A percentile compares a stretch with the other conserved stretches of the same genome.
These are phyloP conservation scores for Pseudopediastrum boryanum DNA, from an alignment of 139 green algal genomes.

Conservation along the genomic window DNA sequence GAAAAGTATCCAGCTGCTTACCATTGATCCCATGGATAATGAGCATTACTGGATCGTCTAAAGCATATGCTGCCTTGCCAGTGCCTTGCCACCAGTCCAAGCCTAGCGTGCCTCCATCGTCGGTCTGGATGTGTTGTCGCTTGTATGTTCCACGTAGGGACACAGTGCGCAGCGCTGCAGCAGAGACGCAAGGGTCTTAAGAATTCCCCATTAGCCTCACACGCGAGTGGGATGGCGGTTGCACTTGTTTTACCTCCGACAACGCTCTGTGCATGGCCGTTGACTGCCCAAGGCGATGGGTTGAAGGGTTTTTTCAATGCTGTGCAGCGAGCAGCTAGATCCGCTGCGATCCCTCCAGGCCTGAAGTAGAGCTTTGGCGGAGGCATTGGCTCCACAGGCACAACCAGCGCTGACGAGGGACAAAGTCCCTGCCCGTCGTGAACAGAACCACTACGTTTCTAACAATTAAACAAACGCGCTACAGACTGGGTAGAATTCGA, in stretches of 20 bases:
- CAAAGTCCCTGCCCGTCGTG: too few species aligned
- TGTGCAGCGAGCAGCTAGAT: constrained; percentile 11
- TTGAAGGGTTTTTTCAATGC: constrained; percentile 29
- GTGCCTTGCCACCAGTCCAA: constrained; percentile 75
- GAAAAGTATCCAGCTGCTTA: constrained; percentile 8
- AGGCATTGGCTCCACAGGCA: too few species aligned
- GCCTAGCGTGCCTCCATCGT: constrained; percentile 64
- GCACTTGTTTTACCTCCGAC: constrained; percentile 18
- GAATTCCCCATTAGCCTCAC: too few species aligned
- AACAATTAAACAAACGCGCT: too few species aligned
- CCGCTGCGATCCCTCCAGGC: constrained; percentile 10
- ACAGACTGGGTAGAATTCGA: too few species aligned
- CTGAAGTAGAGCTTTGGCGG: too few species aligned
- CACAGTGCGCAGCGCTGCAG: constrained; percentile 34
- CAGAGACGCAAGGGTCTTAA: background rate
- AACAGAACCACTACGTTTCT: too few species aligned
- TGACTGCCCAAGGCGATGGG: constrained; percentile 14
- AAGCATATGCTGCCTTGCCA: constrained; percentile 32
- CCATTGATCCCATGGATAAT: constrained; percentile 71
- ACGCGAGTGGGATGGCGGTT: too few species aligned
- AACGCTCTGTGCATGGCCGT: constrained; percentile 31
- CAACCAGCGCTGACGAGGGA: too few species aligned
- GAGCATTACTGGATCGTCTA: constrained; percentile 52
- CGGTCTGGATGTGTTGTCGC: constrained; percentile 49
- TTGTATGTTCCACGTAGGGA: constrained; percentile 47